phyloP scores from a whole-genome alignment of 805 yeast species.

The Candida broadrunensis region DNA sequence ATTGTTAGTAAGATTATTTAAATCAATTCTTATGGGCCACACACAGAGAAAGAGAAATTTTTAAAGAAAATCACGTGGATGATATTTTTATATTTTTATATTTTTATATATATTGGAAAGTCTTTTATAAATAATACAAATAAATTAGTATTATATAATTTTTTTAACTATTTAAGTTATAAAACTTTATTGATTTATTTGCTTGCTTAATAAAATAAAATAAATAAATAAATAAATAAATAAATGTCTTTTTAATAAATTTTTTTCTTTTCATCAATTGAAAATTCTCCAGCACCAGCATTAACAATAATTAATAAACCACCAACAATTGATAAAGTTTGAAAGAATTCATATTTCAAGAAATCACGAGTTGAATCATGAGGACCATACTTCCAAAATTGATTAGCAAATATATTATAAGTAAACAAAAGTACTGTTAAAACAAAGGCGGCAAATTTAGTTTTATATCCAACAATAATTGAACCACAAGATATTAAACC shows the following conservation, averaged over 20 bases:
- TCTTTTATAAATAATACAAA: too few species aligned
- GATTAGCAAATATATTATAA: conserved; percentile 78
- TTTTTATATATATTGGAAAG: too few species aligned
- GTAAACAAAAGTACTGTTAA: conserved; percentile 66
- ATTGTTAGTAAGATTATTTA: too few species aligned
- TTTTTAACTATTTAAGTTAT: too few species aligned
- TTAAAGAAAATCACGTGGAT: too few species aligned
- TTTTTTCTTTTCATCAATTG: conserved; percentile 94
- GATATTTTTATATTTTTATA: too few species aligned
- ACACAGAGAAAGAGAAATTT: too few species aligned
- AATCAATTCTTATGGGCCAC: too few species aligned
- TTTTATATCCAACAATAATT: conserved; percentile 89
- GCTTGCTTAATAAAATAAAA: too few species aligned
- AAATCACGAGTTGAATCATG: conserved; percentile 81
- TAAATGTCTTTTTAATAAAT: conserved; percentile 65
- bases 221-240: too few species aligned
- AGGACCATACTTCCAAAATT: conserved; percentile 78
- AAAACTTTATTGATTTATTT: too few species aligned
- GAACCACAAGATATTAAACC: conserved; percentile 71
- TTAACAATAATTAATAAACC: conserved; percentile 87
- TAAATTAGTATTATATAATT: too few species aligned
- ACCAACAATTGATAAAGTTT: conserved; percentile 91
- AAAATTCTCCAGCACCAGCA: conserved; percentile 94
- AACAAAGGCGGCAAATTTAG: conserved; percentile 78
- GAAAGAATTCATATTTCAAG: conserved; percentile 89